These are phyloP conservation scores for Mycena maculata DNA, from an alignment of 768 basidiomycete genomes.

Conservation along the genomic window DNA sequence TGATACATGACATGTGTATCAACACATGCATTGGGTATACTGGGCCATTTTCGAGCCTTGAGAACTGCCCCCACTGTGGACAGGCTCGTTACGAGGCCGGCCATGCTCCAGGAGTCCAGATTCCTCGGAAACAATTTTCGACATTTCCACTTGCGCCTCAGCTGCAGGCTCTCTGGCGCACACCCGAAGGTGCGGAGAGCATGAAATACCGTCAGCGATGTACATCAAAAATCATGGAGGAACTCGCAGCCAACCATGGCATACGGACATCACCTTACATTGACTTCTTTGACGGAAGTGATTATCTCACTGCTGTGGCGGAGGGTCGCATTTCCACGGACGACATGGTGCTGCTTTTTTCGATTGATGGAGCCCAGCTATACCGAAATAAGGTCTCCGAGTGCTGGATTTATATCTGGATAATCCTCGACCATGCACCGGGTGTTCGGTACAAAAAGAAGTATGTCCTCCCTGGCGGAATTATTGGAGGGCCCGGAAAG, in stretches of 20 bases:
- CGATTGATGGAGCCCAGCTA: slow-evolving; percentile 43
- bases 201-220: background rate
- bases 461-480: slow-evolving; percentile 42
- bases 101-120: background rate
- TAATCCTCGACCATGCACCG: slow-evolving; percentile 41
- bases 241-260: background rate
- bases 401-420: slow-evolving; percentile 42
- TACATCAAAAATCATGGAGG: background rate
- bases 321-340: too few species aligned
- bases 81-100: background rate
- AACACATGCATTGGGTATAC: background rate
- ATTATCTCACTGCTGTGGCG: slow-evolving; percentile 46
- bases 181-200: background rate
- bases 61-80: background rate
- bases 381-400: slow-evolving; percentile 37
- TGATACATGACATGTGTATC: background rate
- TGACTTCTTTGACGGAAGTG: slow-evolving; percentile 46
- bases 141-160: background rate
- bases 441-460: slow-evolving; percentile 43
- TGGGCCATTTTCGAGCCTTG: background rate
- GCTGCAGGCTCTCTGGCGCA: background rate
- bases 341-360: slow-evolving; percentile 34
- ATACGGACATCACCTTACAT: background rate
- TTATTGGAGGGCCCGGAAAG: slow-evolving; percentile 48
- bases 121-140: background rate